A percentile compares a stretch with the other conserved stretches of the same genome.
Conservation (phyloP, 768 basidiomycete species). For the Suillus tomentosus region DNA sequence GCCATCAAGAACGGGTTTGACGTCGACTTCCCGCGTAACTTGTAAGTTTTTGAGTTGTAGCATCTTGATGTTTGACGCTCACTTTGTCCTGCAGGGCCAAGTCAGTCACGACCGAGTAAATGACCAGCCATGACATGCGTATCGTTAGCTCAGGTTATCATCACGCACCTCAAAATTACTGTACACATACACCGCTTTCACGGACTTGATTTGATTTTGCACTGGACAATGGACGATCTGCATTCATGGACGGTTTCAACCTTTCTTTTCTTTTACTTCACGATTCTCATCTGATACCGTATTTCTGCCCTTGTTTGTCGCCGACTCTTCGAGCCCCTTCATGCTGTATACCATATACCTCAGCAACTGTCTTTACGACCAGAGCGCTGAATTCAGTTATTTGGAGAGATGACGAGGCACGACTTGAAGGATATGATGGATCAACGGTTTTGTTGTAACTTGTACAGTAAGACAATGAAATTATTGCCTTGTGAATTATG, state of each 20-base stretch:
- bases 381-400: neutral
- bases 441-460: no score
- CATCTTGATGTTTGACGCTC: constrained; percentile 13
- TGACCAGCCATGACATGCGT: neutral
- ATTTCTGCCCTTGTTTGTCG: neutral
- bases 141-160: constrained; percentile 2
- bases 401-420: neutral
- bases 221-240: constrained; percentile 32
- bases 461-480: no score
- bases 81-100: constrained; percentile 54
- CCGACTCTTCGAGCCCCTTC: neutral
- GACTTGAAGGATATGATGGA: neutral
- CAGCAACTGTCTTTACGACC: neutral
- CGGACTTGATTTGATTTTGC: constrained; percentile 24
- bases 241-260: constrained; percentile 23
- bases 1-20: constrained; percentile 96
- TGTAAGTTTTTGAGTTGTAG: constrained; percentile 51
- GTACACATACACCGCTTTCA: constrained; percentile 20
- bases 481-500: no score
- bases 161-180: constrained; percentile 20
- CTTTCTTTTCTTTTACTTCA: constrained; percentile 9
- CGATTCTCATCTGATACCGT: neutral
- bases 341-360: constrained; percentile 4
- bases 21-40: constrained; percentile 97
- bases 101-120: constrained; percentile 74